Conservation (phyloP, 1,139 yeast species). For the Yamadazyma kanchanaburiensis region DNA sequence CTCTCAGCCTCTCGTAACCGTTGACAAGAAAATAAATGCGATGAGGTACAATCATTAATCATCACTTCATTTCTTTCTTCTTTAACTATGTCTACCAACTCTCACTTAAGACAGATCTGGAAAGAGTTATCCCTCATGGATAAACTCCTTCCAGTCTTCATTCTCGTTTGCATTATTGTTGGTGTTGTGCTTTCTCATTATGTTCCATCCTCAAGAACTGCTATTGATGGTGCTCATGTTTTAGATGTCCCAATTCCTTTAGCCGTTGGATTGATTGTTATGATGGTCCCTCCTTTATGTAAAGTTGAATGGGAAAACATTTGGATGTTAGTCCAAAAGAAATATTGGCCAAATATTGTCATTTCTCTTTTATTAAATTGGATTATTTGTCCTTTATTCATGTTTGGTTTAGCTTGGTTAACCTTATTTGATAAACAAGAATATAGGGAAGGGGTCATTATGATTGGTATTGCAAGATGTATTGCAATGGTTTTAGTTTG, state of each 20-base stretch:
- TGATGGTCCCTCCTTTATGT: conserved; percentile 61
- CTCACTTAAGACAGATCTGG: conserved; percentile 1
- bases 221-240: conserved; percentile 25
- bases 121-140: conserved; percentile 18
- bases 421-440: conserved; percentile 47
- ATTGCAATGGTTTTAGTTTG: conserved; percentile 66
- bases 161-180: conserved; percentile 24
- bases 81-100: neutral
- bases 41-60: too few species aligned
- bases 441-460: conserved; percentile 51
- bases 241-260: conserved; percentile 41
- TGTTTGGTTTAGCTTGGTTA: conserved; percentile 59
- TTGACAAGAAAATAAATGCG: too few species aligned
- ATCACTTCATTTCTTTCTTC: too few species aligned
- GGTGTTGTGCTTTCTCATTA: conserved; percentile 32
- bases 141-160: conserved; percentile 25
- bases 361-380: conserved; percentile 49
- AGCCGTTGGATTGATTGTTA: conserved; percentile 50
- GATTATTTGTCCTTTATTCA: conserved; percentile 55
- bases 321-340: conserved; percentile 13
- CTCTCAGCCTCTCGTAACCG: too few species aligned
- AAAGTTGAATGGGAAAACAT: conserved; percentile 49
- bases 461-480: conserved; percentile 61
- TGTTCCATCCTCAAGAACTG: conserved; percentile 26
- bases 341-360: conserved; percentile 20